phyloP scores from a whole-genome alignment of 2,329 filamentous ascomycete species.

The Hypocreales sp. region DNA sequence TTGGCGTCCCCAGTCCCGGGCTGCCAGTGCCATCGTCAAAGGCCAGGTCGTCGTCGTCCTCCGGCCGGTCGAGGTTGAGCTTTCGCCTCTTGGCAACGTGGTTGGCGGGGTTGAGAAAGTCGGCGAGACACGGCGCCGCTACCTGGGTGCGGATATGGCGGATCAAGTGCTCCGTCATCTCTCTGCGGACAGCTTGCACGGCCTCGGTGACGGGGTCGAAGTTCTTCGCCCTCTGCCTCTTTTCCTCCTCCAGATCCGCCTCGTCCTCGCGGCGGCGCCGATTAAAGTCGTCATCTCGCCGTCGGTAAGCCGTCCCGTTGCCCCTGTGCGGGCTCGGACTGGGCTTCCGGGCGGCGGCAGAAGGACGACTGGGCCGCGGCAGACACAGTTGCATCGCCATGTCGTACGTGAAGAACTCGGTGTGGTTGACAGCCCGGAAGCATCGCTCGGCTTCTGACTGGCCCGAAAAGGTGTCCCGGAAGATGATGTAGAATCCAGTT shows the following conservation, averaged over 20 bases:
- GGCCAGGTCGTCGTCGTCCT: conserved; percentile 31
- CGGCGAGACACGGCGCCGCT: conserved; percentile 63
- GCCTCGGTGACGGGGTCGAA: conserved; percentile 85
- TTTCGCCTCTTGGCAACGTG: conserved; percentile 67
- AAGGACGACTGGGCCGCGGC: conserved; percentile 12
- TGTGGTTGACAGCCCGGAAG: conserved; percentile 62
- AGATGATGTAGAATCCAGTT: conserved; percentile 84
- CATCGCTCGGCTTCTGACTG: conserved; percentile 71
- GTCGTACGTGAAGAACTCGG: conserved; percentile 75
- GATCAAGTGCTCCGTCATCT: conserved; percentile 76
- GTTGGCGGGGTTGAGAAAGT: conserved; percentile 68
- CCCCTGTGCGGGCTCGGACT: conserved; percentile 19
- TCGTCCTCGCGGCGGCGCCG: conserved; percentile 57
- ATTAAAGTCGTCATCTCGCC: conserved; percentile 50
- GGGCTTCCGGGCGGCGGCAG: conserved; percentile 12
- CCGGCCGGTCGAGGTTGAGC: conserved; percentile 59
- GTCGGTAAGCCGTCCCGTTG: conserved; percentile 13
- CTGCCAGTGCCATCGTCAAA: conserved; percentile 46
- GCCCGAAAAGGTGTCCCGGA: conserved; percentile 61
- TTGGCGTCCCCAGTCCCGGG: conserved; percentile 48
- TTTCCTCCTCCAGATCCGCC: conserved; percentile 77
- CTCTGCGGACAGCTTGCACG: conserved; percentile 59
- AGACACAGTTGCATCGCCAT: conserved; percentile 74
- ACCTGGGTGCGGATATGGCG: conserved; percentile 80
- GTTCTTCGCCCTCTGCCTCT: conserved; percentile 70